phyloP scores from a whole-genome alignment of 2,329 filamentous ascomycete species.

The Ophiocordyceps sinensis region DNA sequence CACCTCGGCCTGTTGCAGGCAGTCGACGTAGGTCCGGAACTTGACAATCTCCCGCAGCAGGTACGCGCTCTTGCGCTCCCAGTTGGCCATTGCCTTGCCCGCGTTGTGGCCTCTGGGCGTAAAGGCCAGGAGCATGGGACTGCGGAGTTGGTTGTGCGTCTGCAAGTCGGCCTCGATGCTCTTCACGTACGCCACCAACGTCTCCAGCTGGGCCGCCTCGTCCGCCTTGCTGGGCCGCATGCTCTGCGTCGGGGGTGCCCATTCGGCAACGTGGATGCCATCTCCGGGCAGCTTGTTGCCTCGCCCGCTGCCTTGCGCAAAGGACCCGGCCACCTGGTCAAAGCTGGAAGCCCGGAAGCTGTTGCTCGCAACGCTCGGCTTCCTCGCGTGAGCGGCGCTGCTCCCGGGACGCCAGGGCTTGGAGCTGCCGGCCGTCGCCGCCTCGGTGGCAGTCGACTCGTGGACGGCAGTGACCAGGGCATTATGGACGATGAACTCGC shows the following conservation, averaged over 20 bases:
- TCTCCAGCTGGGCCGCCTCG: conserved; percentile 68
- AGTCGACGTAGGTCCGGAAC: conserved; percentile 89
- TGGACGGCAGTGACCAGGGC: conserved; percentile 38
- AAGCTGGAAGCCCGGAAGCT: conserved; percentile 43
- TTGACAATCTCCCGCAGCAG: conserved; percentile 90
- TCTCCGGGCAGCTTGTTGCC: conserved; percentile 64
- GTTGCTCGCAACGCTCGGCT: conserved; percentile 32
- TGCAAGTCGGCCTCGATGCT: conserved; percentile 76
- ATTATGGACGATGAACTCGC: conserved; percentile 62
- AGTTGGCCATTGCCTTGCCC: conserved; percentile 80
- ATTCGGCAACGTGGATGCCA: conserved; percentile 69
- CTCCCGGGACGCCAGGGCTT: conserved; percentile 34
- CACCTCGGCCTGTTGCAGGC: conserved; percentile 53
- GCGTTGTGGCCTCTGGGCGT: conserved; percentile 72
- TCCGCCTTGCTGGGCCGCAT: conserved; percentile 69
- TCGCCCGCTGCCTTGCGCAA: conserved; percentile 31
- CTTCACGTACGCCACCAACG: conserved; percentile 64
- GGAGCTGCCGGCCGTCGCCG: conserved; percentile 15
- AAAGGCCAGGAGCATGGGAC: conserved; percentile 79
- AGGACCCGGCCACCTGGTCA: conserved; percentile 41
- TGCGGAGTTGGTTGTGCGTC: conserved; percentile 75
- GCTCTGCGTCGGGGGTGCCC: conserved; percentile 78
- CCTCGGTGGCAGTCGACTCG: conserved; percentile 18
- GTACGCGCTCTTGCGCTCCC: conserved; percentile 92
- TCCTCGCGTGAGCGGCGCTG: conserved; percentile 25